phyloP scores from a whole-genome alignment of 345 rosid genomes.

The Corchorus capsularis region DNA sequence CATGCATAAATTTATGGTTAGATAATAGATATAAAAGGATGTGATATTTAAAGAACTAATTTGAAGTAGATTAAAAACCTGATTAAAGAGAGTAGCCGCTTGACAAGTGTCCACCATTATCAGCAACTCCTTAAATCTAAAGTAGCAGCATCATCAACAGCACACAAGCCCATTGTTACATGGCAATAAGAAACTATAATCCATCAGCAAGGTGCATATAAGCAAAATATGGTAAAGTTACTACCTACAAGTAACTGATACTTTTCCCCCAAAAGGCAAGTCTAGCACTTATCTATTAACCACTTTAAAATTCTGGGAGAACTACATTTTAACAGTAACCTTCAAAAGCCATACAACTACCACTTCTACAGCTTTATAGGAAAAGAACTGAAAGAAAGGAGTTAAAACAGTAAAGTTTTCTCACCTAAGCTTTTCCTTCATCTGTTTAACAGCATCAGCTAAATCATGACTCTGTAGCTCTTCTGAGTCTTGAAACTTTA shows the following conservation, averaged over 20 bases:
- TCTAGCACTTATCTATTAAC: not conserved
- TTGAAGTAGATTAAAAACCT: constrained; percentile 48
- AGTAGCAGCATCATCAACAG: constrained; percentile 29
- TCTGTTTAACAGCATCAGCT: constrained; percentile 99
- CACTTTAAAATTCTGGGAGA: not conserved
- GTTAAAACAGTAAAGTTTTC: constrained; percentile 17
- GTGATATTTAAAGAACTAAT: constrained; percentile 1
- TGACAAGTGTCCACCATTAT: constrained; percentile 99
- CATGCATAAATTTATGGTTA: constrained; percentile 1
- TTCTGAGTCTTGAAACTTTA: constrained; percentile 95
- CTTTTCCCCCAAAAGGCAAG: not conserved
- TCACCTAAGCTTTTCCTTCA: constrained; percentile 96
- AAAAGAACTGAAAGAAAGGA: constrained; percentile 16
- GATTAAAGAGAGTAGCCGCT: constrained; percentile 96
- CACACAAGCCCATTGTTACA: constrained; percentile 6
- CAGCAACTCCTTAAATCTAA: constrained; percentile 93
- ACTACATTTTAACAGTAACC: not conserved
- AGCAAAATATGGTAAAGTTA: not conserved
- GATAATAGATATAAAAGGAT: not conserved
- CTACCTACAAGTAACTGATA: not conserved
- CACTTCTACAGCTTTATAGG: not conserved
- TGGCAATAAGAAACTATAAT: constrained; percentile 7
- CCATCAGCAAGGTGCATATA: not conserved
- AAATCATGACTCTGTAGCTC: constrained; percentile 99
- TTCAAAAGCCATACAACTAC: not conserved